Conservation (phyloP, 1,139 yeast genomes). For the Yamadazyma trypodendri region DNA sequence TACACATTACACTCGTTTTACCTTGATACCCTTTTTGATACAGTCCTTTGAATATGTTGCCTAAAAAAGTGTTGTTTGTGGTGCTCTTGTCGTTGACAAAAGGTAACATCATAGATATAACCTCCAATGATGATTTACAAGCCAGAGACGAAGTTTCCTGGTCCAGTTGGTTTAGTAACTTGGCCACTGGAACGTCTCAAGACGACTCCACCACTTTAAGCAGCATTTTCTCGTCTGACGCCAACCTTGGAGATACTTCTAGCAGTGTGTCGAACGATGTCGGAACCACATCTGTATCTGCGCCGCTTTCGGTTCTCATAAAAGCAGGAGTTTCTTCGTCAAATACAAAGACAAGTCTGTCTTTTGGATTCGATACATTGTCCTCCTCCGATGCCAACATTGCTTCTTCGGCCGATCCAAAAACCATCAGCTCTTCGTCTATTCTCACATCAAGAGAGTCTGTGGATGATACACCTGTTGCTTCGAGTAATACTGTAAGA, state of each 20-base stretch:
- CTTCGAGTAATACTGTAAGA: background rate
- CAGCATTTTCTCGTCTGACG: background rate
- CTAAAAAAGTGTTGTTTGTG: constrained; percentile 5
- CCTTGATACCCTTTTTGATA: constrained; percentile 2
- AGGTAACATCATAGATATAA: constrained; percentile 11
- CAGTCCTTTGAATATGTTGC: constrained; percentile 4
- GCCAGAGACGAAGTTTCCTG: constrained; percentile 7
- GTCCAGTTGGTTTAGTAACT: constrained; percentile 9
- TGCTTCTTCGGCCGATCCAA: background rate
- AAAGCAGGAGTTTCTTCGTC: background rate
- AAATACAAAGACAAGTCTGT: background rate
- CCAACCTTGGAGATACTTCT: background rate
- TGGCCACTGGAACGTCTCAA: background rate
- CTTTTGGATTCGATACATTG: background rate
- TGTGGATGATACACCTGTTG: background rate
- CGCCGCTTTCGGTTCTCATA: background rate
- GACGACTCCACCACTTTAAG: background rate
- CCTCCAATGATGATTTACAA: constrained; percentile 9
- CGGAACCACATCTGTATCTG: background rate
- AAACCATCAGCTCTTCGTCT: background rate
- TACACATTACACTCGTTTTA: constrained; percentile 3
- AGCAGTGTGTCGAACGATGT: too few relatives aligned
- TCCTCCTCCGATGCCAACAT: background rate
- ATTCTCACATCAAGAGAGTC: background rate
- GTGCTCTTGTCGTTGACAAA: constrained; percentile 7